phyloP scores from a whole-genome alignment of 1,284 basidiomycete species.

The Afroboletus lepidellus region DNA sequence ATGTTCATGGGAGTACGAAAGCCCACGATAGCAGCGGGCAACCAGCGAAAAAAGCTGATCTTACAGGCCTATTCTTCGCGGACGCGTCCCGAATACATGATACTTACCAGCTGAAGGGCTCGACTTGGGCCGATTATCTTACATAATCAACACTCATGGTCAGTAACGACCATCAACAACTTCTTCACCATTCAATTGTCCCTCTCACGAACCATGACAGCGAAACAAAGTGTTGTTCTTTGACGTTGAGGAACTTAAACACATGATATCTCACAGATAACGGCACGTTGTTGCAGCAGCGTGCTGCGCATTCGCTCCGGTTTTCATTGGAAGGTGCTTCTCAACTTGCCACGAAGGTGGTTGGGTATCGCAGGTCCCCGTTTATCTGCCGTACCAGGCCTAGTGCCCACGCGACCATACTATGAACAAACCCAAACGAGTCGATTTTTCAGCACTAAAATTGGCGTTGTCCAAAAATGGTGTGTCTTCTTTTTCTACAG shows the following conservation, averaged over 20 bases:
- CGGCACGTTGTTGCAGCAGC: neutral
- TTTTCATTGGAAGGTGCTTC: neutral
- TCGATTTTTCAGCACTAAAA: conserved; percentile 10
- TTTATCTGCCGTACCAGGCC: neutral
- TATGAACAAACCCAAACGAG: conserved; percentile 10
- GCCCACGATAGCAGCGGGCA: neutral
- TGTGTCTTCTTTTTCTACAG: conserved; percentile 21
- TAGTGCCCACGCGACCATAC: neutral
- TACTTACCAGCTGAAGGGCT: conserved; percentile 6
- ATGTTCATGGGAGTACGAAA: neutral
- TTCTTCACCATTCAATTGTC: neutral
- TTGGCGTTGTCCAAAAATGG: conserved; percentile 22
- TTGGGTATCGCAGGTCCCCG: neutral
- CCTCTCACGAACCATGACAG: conserved; percentile 5
- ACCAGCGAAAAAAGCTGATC: neutral
- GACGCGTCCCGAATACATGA: too few species aligned
- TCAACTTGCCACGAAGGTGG: neutral
- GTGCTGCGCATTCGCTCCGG: neutral
- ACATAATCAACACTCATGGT: conserved; percentile 13
- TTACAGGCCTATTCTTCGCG: too few species aligned
- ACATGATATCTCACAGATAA: neutral
- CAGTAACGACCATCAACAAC: neutral
- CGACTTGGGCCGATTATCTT: conserved; percentile 1
- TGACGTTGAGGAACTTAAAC: neutral
- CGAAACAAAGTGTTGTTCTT: conserved; percentile 4